Base-by-base conservation (phyloP, 2,329 filamentous ascomycete species). In the Aspergillus sergii region DNA sequence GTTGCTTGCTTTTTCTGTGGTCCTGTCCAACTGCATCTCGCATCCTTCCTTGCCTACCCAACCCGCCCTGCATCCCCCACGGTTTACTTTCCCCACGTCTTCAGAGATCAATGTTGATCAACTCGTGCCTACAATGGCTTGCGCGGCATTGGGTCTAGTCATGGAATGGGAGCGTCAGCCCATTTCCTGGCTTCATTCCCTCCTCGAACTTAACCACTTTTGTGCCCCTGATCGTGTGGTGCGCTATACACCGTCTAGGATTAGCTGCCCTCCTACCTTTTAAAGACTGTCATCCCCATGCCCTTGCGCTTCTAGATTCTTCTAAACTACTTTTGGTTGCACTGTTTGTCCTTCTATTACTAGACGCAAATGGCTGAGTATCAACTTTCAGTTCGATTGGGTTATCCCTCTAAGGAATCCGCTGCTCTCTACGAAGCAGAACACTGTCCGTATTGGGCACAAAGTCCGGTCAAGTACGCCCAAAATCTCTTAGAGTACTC, bases 401-500 rank as follows among this genome's bases (percentile, higher is more conserved):
- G 58, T 48, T 62, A 60, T 48, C 55, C 65, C 36, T 57, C 39
- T 46, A 59, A 64, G 28, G 67, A 66, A 62, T 46, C 60, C 12
- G 32, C 48, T 39, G 57, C 28, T 41, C 21, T 62, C 57, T 61
- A 63, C 63, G 69, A 73, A 36, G 30, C 66, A 32, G 66, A 67
- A 21, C 75, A 78, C 58, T 63, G 74, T 46, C 78, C 78, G 28
- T 78, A 75, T 62, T 80, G 78, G 78, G 76, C 78, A 54, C 73
- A 73, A 59, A 75, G 73, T 66, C 65, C 72, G 63, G 69, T 75
- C 57, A 74, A 79, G 67, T 76, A 72, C 72, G 78, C 78, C 2
- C 73, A 78, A 65, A 75, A 80, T 55, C 71, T 80, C 5, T 71
- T 80, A 23, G 77, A 78, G 63, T 75, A 66, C 65, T 77, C 75